Evolutionary conservation across 2,329 filamentous ascomycete genomes (phyloP).

Genomic region (Diaporthe australafricana): DNA sequence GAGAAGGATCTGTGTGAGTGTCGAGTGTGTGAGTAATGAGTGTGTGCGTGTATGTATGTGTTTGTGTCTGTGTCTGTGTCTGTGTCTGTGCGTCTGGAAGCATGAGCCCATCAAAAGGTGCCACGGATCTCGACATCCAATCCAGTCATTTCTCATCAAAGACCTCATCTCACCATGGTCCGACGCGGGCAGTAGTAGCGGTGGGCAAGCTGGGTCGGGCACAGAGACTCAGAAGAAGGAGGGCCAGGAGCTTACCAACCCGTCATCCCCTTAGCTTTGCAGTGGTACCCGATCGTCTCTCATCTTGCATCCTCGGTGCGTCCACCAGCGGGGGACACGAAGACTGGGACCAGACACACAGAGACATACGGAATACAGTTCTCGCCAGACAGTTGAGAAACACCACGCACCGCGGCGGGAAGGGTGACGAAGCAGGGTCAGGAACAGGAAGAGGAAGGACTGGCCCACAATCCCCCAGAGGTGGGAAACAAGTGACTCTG

Average conservation of each 20-base stretch:
- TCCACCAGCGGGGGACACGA: conserved; percentile 23
- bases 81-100: neutral
- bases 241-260: neutral
- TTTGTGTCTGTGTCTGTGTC: conserved; percentile 2
- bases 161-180: conserved; percentile 2
- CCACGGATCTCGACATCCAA: conserved; percentile 28
- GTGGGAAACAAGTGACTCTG: neutral
- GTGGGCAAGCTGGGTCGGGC: neutral
- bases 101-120: conserved; percentile 27
- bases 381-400: neutral
- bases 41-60: neutral
- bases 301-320: conserved; percentile 35
- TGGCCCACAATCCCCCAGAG: neutral
- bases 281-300: conserved; percentile 34
- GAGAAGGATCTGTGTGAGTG: neutral
- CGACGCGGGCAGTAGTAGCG: conserved; percentile 2
- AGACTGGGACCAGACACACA: neutral
- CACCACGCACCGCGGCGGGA: neutral
- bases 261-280: conserved; percentile 7
- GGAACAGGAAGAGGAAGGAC: neutral
- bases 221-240: neutral
- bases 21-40: neutral
- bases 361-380: neutral
- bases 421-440: neutral
- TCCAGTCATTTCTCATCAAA: neutral